These are phyloP conservation scores for Fragaria vesca DNA, from an alignment of 306 rosid species.

Conservation along the genomic window DNA sequence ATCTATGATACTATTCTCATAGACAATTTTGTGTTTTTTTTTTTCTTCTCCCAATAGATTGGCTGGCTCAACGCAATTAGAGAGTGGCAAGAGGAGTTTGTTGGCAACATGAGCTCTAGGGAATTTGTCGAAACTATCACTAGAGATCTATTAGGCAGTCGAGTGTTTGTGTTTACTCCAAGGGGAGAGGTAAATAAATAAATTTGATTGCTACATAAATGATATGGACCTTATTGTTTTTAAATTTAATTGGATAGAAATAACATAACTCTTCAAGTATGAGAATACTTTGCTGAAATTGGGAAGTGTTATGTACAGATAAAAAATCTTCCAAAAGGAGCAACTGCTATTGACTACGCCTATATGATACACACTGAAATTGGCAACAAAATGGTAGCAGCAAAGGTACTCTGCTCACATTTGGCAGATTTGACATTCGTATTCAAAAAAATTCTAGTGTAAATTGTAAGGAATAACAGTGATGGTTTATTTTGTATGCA, in stretches of 20 bases:
- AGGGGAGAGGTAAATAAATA: conserved; percentile 80
- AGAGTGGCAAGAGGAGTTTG: conserved; percentile 99
- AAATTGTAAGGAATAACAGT: conserved; percentile 4
- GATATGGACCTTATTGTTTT: not conserved
- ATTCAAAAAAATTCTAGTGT: conserved; percentile 8
- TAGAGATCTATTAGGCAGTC: conserved; percentile 91
- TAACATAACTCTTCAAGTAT: conserved; percentile 1
- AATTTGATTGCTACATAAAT: conserved; percentile 11
- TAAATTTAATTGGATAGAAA: conserved; percentile 6
- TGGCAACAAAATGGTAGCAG: conserved; percentile 99
- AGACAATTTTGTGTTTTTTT: conserved; percentile 21
- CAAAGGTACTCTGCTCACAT: conserved; percentile 58
- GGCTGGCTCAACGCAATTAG: conserved; percentile 99
- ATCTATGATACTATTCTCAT: conserved; percentile 37
- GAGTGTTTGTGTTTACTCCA: conserved; percentile 97
- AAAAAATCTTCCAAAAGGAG: conserved; percentile 93
- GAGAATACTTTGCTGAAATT: conserved; percentile 26
- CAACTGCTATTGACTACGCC: conserved; percentile 92
- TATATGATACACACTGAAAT: conserved; percentile 99
- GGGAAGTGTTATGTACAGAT: conserved; percentile 47
- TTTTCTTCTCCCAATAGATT: conserved; percentile 60
- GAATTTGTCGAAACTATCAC: conserved; percentile 96
- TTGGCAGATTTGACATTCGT: conserved; percentile 13
- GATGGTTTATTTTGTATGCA: conserved; percentile 44
- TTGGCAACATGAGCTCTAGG: conserved; percentile 99